These are phyloP conservation scores for Cerrena zonata DNA, from an alignment of 1,284 basidiomycete genomes.

Conservation along the genomic window DNA sequence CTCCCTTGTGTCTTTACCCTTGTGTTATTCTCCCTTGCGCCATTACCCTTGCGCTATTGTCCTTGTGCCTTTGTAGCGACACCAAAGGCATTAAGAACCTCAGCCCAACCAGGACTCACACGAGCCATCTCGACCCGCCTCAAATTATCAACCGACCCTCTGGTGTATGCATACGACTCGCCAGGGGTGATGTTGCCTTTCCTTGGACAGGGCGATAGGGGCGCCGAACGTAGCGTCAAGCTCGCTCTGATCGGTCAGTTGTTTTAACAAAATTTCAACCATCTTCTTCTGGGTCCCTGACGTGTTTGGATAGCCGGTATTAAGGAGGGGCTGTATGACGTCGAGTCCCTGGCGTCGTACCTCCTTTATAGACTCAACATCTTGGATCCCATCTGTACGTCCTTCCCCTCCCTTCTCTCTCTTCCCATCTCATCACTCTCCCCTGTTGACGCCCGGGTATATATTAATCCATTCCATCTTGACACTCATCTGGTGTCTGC, in stretches of 20 bases:
- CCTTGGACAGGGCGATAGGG: constrained; percentile 78
- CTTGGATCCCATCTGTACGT: constrained; percentile 64
- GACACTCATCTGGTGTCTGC: constrained; percentile 6
- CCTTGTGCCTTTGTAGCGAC: no score
- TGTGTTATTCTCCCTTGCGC: no score
- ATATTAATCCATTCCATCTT: neutral
- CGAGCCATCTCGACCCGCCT: constrained; percentile 78
- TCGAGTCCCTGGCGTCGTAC: constrained; percentile 80
- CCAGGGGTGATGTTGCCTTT: constrained; percentile 97
- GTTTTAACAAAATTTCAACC: neutral
- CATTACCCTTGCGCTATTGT: no score
- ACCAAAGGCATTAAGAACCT: constrained; percentile 85
- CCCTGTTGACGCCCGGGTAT: constrained; percentile 6
- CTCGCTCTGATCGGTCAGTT: constrained; percentile 81
- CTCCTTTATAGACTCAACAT: constrained; percentile 84
- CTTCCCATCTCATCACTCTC: neutral
- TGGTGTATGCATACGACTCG: constrained; percentile 91
- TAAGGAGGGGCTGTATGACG: constrained; percentile 88
- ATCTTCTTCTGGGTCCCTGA: constrained; percentile 2
- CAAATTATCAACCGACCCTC: constrained; percentile 72
- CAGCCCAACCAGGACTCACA: constrained; percentile 84
- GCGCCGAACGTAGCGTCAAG: constrained; percentile 88
- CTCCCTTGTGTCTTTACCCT: neutral
- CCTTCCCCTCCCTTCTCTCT: constrained; percentile 1
- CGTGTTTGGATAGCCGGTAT: constrained; percentile 67